Evolutionary conservation across 2,329 filamentous ascomycete species (phyloP), one percentile per base, ranked within the genome.

Genomic region (Diaporthe nobilis): DNA sequence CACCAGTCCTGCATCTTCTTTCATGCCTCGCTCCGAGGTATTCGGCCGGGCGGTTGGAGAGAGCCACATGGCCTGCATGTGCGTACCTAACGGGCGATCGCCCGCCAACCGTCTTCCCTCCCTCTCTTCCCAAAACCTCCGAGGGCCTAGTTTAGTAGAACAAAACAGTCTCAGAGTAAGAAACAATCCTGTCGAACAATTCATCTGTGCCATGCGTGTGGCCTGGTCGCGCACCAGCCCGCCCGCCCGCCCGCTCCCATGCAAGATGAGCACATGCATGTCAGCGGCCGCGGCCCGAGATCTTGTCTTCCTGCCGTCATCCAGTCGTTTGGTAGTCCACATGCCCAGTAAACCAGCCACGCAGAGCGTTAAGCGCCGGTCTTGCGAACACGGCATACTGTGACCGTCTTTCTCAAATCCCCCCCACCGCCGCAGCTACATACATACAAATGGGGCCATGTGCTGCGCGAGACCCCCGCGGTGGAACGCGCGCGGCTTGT

Each of bases 241-340:
- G 49, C 71, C 73, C 12, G 13, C 44, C 15, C 31, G 9, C 37
- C 15, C 39, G 13, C 37, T 51, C 63, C 28, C 53, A 47, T 75
- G 68, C 74, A 49, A 71, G 71, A 76, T 73, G 51, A 70, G 37
- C 63, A 34, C 25, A 53, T 76, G 74, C 61, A 60, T 61, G 72
- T 47, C 15, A 70, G 70, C 44, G 70, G 74, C 53, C 42, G 58
- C 70, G 74, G 70, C 39, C 70, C 60, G 70, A 49, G 47, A 67
- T 65, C 58, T 57, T 73, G 42, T 13, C 34, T 53, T 8, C 28
- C 39, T 37, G 37, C 34, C 42, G 60, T 44, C 68, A 61, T n/a
- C 37, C 58, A 72, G 20, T 60, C 25, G n/a, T 9, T 20, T 5
- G 13, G 15, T 34, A 13, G 37, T 39, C 37, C 25, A 51, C 49